A percentile compares a stretch with the other conserved stretches of the same genome.
Conservation (phyloP, 1,284 basidiomycete species). For the Trichosporon sp. region DNA sequence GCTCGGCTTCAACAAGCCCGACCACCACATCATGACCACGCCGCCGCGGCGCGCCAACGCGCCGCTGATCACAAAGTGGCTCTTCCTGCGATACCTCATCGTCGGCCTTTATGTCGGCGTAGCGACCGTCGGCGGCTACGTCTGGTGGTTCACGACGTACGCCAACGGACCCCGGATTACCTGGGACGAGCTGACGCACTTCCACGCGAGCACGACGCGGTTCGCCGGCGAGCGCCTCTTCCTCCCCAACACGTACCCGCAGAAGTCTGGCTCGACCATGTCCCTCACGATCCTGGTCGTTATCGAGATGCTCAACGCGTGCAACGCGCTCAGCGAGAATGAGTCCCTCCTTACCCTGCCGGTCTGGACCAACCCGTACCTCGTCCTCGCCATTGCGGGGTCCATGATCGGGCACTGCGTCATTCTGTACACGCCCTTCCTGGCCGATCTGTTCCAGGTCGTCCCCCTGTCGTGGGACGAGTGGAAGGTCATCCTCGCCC, state of each 20-base stretch:
- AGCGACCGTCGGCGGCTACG: constrained; percentile 93
- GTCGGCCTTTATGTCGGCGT: constrained; percentile 90
- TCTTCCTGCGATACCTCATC: constrained; percentile 92
- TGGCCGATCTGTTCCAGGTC: constrained; percentile 86
- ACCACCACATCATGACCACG: constrained; percentile 91
- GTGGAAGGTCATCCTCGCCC: constrained; percentile 88
- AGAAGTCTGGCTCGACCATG: constrained; percentile 83
- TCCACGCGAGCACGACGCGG: constrained; percentile 75
- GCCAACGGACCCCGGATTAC: constrained; percentile 83
- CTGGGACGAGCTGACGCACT: constrained; percentile 91
- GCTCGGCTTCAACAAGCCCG: constrained; percentile 93
- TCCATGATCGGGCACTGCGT: constrained; percentile 88
- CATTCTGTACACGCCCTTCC: constrained; percentile 93
- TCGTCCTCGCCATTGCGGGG: constrained; percentile 78
- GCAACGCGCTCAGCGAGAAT: constrained; percentile 98
- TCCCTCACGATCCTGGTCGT: constrained; percentile 66
- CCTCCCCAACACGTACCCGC: background rate
- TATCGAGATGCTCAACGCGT: constrained; percentile 99
- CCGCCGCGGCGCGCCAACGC: constrained; percentile 83
- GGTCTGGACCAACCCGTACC: constrained; percentile 87
- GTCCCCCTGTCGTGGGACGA: constrained; percentile 83
- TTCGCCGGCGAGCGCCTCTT: constrained; percentile 67
- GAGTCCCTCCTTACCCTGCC: constrained; percentile 84
- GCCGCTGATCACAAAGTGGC: constrained; percentile 84
- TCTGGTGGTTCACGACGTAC: constrained; percentile 98